Percentiles rank a stretch among this genome's conserved stretches.
Evolutionary conservation across 2,329 filamentous ascomycete species (phyloP).

Genomic region (Xylaria sp.): DNA sequence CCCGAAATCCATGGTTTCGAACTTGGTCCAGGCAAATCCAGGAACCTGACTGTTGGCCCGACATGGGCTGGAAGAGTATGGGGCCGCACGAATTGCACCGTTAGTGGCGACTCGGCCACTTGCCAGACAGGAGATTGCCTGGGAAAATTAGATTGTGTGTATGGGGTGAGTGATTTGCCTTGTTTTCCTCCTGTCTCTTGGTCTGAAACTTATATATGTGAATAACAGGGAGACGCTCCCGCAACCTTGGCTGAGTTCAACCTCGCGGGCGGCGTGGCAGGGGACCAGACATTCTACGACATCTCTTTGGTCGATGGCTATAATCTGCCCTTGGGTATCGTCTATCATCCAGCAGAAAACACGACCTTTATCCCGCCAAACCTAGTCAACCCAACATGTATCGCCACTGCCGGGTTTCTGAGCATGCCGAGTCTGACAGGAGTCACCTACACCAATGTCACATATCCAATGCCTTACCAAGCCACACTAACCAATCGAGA

Average conservation of each 20-base stretch:
- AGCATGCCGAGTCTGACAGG: constrained; percentile 64
- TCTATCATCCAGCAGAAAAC: constrained; percentile 69
- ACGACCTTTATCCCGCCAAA: constrained; percentile 76
- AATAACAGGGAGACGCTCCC: constrained; percentile 72
- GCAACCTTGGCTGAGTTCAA: constrained; percentile 85
- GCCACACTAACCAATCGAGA: constrained; percentile 63
- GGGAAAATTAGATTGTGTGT: constrained; percentile 73
- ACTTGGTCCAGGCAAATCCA: constrained; percentile 66
- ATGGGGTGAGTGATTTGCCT: constrained; percentile 65
- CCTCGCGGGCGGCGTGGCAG: constrained; percentile 70
- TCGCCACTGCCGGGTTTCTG: constrained; percentile 73
- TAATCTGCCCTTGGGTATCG: constrained; percentile 76
- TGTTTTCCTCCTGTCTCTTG: not conserved
- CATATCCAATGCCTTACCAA: constrained; percentile 76
- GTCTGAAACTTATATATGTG: constrained; percentile 15
- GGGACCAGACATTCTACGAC: constrained; percentile 79
- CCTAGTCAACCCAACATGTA: constrained; percentile 79
- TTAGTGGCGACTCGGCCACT: constrained; percentile 72
- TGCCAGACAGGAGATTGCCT: constrained; percentile 83
- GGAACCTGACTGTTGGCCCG: constrained; percentile 70
- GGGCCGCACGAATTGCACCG: constrained; percentile 86
- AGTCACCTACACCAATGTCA: constrained; percentile 69
- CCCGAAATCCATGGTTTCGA: constrained; percentile 76
- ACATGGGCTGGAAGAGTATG: constrained; percentile 86
- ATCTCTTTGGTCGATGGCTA: constrained; percentile 88